Percentiles rank a stretch among this genome's conserved stretches.
Conservation (phyloP, 306 rosid species). For the Erythrophleum fordii region DNA sequence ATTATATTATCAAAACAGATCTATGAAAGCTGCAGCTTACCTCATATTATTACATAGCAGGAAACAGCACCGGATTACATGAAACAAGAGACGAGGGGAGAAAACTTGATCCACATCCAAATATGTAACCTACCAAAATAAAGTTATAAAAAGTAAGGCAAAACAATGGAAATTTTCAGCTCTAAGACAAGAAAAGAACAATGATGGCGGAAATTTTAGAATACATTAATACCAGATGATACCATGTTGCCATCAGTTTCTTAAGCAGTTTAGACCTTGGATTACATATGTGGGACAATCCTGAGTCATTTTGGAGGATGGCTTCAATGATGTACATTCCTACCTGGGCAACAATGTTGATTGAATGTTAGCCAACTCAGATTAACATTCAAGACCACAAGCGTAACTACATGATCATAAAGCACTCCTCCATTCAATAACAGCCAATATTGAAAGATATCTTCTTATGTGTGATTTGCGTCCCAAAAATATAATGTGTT, state of each 20-base stretch:
- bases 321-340: conserved; percentile 24
- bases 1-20: neutral
- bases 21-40: neutral
- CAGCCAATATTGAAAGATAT: neutral
- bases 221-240: conserved; percentile 17
- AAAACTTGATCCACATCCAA: conserved; percentile 12
- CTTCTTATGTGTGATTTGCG: neutral
- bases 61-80: conserved; percentile 26
- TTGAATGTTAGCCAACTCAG: neutral
- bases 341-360: neutral
- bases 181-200: neutral
- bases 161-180: neutral
- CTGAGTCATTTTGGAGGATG: conserved; percentile 21
- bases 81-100: conserved; percentile 28
- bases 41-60: conserved; percentile 21
- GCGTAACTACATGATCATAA: neutral
- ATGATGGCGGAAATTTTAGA: neutral
- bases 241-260: conserved; percentile 17
- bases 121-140: conserved; percentile 7
- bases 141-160: neutral
- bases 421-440: neutral
- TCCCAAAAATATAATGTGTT: neutral
- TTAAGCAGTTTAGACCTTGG: neutral
- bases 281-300: conserved; percentile 26
- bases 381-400: neutral